Percentiles rank a stretch among this genome's conserved stretches.
phyloP scores from a whole-genome alignment of 192 early-diverging fungal genomes.

The Backusella sp. region DNA sequence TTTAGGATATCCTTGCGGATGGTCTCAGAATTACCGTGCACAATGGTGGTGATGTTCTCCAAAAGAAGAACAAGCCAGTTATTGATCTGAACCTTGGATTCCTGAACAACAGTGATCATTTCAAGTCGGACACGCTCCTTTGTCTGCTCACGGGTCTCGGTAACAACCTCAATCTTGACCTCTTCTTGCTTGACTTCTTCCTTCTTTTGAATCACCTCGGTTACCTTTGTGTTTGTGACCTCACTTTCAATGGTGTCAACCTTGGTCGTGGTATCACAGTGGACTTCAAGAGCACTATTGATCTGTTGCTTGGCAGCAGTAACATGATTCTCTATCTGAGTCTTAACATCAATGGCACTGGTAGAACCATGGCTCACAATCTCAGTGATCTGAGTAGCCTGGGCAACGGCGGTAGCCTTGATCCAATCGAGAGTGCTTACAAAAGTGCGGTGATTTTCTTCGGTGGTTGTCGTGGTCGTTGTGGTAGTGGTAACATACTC shows the following conservation, averaged over 20 bases:
- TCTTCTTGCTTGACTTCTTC: neutral
- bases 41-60: neutral
- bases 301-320: constrained; percentile 18
- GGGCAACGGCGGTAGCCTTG: neutral
- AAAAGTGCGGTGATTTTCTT: neutral
- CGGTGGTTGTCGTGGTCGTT: neutral
- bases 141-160: constrained; percentile 18
- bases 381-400: constrained; percentile 8
- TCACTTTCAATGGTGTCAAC: neutral
- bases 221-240: neutral
- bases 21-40: neutral
- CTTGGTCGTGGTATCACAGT: neutral
- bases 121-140: constrained; percentile 5
- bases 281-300: constrained; percentile 14
- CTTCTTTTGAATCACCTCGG: neutral
- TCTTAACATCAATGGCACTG: constrained; percentile 14
- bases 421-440: constrained; percentile 17
- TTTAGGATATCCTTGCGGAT: neutral
- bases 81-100: constrained; percentile 7
- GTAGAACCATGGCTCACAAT: constrained; percentile 4
- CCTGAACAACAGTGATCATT: neutral
- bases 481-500: neutral
- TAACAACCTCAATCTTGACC: constrained; percentile 5
- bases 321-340: constrained; percentile 19
- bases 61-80: constrained; percentile 14